Base-by-base conservation (phyloP, 176 grass and related monocot genomes). In the Triticum turgidum region DNA sequence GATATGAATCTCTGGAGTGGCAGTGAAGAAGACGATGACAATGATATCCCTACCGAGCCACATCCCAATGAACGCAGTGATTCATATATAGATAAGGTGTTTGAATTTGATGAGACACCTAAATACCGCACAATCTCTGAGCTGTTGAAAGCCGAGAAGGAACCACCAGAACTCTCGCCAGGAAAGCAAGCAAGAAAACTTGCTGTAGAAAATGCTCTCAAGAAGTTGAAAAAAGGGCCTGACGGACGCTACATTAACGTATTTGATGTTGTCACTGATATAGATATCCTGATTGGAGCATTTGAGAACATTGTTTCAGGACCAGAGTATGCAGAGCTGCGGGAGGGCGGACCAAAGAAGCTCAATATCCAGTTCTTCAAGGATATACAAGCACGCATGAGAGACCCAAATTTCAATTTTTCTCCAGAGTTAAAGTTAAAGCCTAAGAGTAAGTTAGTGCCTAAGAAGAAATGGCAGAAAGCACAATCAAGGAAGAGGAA, bases 361-460 rank as follows among this genome's bases (percentile, higher is more conserved):
- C 89, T 98, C 25, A 98, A 95, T 78, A 91, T 98, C 70, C 86
- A 95, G 84, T 95, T 98, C 66, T 98, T 98, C 81, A 98, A 96
- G 82, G 92, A 98, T 73, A 96, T 98, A 82, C 93, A 99, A 58
- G 67, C 94, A 14, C 91, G 90, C 2, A 99, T 96, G 97, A 93
- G 92, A 79, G 94, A 96, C 42, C 92, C 94, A 63, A 96, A 89
- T 92, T 98, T 96, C 83, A 92, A 89, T 51, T 93, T 98, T 89
- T 94, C 90, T 38, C 91, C 91, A 13, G 97, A 98, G 82, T 59
- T 98, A 45, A 98, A 96, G 82, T 79, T 98, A 71, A 98, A 94
- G 87, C 97, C 97, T 63, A 96, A 98, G 85, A 96, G 80, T 58
- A 96, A 99, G 65, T 80, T 93, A 41, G 96, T 98, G 76, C 77